Base-by-base conservation (phyloP, 2,329 filamentous ascomycete genomes). In the Ceratocystis smalleyi region DNA sequence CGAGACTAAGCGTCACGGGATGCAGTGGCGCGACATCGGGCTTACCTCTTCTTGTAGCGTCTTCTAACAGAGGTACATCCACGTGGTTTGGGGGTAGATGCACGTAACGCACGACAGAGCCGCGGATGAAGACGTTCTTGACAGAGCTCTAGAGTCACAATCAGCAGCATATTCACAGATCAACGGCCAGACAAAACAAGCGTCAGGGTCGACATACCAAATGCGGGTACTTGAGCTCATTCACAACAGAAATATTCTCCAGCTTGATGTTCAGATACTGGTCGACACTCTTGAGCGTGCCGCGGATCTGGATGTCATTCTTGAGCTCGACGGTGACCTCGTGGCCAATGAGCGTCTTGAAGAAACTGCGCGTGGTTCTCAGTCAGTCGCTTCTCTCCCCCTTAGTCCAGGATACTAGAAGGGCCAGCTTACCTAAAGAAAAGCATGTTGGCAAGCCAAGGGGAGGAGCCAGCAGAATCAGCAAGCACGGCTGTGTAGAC, bases 251-350 rank as follows among this genome's bases (percentile, higher is more conserved):
- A 67, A 97, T 95, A 72, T 96, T 90, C 72, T 99, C 94, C 61
- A 99, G 84, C 80, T 97, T 97, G 78, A 99, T 96, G 78, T 99
- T 99, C 72, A 99, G 84, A 77, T 95, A 99, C 78, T 97, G 94
- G 74, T 99, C 94, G 69, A 99, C 92, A 72, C 89, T 95, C 80
- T 97, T 99, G 69, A 99, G 81, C 43, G 87, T 95, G 69, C 94
- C 94, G 71, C 89, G 89, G 74, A 99, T 95, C 73, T 91, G 91
- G 70, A 99, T 95, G 77, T 99, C 94, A 75, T 99, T 99, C 78
- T 99, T 99, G 75, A 99, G 88, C 79, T 99, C 94, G 73, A 99
- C 91, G 59, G 91, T 97, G 72, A 99, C 91, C 79, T 95, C 86
- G 70, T 94, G 88, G 79, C 96, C 94, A 74, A 96, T 95, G 72